Evolutionary conservation across 1,139 yeast genomes (phyloP).

Genomic region (Ashbya aceris): DNA sequence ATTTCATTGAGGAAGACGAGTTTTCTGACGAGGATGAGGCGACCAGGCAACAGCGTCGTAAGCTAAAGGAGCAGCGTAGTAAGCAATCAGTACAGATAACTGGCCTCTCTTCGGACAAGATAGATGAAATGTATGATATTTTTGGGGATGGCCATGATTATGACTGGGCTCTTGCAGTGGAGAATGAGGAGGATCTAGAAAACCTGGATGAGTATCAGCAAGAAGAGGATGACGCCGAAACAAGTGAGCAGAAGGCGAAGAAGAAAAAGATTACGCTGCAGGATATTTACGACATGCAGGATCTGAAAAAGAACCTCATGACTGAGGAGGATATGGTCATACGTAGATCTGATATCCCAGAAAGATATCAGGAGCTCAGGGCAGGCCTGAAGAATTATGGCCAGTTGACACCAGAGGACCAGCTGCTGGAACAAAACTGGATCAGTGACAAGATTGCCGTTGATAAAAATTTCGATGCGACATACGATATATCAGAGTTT

Average conservation of each 20-base stretch:
- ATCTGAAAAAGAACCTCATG: conserved; percentile 78
- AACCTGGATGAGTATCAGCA: conserved; percentile 42
- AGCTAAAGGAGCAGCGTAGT: conserved; percentile 29
- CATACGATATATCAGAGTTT: conserved; percentile 50
- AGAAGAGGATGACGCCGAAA: conserved; percentile 34
- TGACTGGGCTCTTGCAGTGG: conserved; percentile 95
- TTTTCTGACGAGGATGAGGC: conserved; percentile 84
- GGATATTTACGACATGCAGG: conserved; percentile 92
- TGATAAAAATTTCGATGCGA: conserved; percentile 41
- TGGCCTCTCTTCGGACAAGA: conserved; percentile 82
- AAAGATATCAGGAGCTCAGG: conserved; percentile 76
- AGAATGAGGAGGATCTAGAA: conserved; percentile 47
- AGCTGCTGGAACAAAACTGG: conserved; percentile 71
- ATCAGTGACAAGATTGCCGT: conserved; percentile 47
- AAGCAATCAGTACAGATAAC: conserved; percentile 52
- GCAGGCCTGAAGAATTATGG: conserved; percentile 53
- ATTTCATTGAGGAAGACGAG: conserved; percentile 95
- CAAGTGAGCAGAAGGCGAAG: conserved; percentile 34
- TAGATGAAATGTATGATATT: conserved; percentile 87
- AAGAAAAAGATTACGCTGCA: conserved; percentile 54
- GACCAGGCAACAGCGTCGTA: conserved; percentile 35
- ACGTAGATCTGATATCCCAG: conserved; percentile 84
- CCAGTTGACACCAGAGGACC: conserved; percentile 54
- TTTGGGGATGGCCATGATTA: conserved; percentile 97
- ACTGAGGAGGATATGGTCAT: conserved; percentile 89